Conservation (phyloP, 257 asterid genomes). For the Nicotiana sylvestris region DNA sequence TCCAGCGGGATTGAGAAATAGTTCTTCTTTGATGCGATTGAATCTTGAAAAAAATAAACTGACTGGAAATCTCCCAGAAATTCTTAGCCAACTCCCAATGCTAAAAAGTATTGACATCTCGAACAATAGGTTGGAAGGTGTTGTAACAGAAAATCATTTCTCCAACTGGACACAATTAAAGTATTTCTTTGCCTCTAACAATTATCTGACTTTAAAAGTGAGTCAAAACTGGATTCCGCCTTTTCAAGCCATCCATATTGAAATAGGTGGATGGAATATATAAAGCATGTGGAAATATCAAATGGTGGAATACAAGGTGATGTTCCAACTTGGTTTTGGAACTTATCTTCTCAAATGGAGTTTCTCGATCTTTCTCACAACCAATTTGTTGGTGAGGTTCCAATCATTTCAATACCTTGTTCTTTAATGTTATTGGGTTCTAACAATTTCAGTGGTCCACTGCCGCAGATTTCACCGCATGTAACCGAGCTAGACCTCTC, state of each 20-base stretch:
- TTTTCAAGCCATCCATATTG: not conserved
- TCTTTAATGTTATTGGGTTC: no score
- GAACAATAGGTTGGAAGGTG: slow-evolving; percentile 22
- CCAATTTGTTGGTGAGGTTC: not conserved
- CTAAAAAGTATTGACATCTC: not conserved
- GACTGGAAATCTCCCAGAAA: not conserved
- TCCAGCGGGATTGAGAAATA: not conserved
- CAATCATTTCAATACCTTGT: no score
- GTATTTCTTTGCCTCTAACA: not conserved
- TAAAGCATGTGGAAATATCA: slow-evolving; percentile 31
- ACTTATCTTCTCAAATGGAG: not conserved
- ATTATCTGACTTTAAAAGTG: slow-evolving; percentile 20
- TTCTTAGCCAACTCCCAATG: slow-evolving; percentile 20
- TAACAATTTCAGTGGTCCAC: slow-evolving; percentile 22
- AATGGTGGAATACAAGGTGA: slow-evolving; percentile 16
- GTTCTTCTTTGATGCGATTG: not conserved
- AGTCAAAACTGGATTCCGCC: slow-evolving; percentile 25
- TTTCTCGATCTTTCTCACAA: not conserved
- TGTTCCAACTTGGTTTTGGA: slow-evolving; percentile 36
- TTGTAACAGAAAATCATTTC: slow-evolving; percentile 25
- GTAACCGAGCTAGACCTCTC: no score
- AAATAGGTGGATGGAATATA: slow-evolving; percentile 19
- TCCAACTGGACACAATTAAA: slow-evolving; percentile 15
- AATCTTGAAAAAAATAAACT: not conserved
- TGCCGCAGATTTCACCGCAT: no score